Evolutionary conservation across 768 basidiomycete species (phyloP).

Genomic region (Tulasnella sp.): DNA sequence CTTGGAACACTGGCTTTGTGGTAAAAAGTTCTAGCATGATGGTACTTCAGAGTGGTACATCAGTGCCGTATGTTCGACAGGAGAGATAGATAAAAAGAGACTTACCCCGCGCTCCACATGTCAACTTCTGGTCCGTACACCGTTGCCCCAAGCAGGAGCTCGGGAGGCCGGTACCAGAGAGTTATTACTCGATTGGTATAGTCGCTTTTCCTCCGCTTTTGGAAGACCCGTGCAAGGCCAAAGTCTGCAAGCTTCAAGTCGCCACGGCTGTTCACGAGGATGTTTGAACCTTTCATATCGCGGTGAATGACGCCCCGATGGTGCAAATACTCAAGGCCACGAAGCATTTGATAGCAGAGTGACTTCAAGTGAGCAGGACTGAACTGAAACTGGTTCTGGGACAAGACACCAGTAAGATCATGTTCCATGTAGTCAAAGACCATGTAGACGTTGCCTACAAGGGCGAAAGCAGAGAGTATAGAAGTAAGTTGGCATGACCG

Average conservation of each 20-base stretch:
- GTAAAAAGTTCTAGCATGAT: constrained; percentile 98
- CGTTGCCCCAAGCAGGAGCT: constrained; percentile 88
- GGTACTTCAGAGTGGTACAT: constrained; percentile 45
- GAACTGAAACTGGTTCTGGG: constrained; percentile 82
- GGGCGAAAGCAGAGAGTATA: not conserved
- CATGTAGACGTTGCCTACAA: constrained; percentile 89
- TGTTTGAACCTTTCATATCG: constrained; percentile 98
- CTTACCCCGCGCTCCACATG: constrained; percentile 98
- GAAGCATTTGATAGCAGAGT: constrained; percentile 89
- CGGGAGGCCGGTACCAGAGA: constrained; percentile 95
- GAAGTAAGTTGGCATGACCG: not conserved
- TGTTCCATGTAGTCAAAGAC: constrained; percentile 99
- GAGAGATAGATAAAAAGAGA: constrained; percentile 14
- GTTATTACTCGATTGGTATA: constrained; percentile 99
- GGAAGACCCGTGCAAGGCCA: constrained; percentile 91
- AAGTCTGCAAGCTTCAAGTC: constrained; percentile 97
- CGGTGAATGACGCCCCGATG: constrained; percentile 93
- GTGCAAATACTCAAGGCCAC: constrained; percentile 89
- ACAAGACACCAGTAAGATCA: constrained; percentile 88
- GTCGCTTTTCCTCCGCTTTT: constrained; percentile 78
- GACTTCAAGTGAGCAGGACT: constrained; percentile 87
- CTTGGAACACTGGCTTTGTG: constrained; percentile 95
- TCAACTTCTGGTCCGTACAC: constrained; percentile 96
- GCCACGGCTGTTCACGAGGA: constrained; percentile 80
- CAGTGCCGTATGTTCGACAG: not conserved